Percentiles rank a stretch among this genome's conserved stretches.
Conservation (phyloP, 208 protist genomes). For the Trypanosoma scelopori region DNA sequence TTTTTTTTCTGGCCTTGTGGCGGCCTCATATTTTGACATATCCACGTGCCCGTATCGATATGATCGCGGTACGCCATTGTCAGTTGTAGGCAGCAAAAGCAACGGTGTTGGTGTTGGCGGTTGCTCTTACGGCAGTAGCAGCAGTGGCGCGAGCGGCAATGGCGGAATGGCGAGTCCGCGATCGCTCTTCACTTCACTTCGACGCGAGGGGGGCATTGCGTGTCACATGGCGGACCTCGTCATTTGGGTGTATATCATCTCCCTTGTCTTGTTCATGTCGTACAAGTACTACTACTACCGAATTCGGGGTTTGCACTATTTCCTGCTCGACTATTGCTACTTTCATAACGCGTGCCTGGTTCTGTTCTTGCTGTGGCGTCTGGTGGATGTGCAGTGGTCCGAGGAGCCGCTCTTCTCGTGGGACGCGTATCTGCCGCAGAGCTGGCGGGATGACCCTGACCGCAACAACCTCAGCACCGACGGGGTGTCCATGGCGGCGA, state of each 20-base stretch:
- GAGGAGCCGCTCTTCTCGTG: conserved; percentile 48
- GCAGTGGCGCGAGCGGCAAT: too few relatives aligned
- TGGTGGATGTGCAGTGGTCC: conserved; percentile 58
- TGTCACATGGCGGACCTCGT: conserved; percentile 68
- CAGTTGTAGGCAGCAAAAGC: not conserved
- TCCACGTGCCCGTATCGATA: conserved; percentile 61
- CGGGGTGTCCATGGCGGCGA: not conserved
- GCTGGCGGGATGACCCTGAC: conserved; percentile 7
- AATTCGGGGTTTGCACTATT: conserved; percentile 62
- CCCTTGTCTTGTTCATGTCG: conserved; percentile 48
- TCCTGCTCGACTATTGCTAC: conserved; percentile 77
- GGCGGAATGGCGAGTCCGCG: conserved; percentile 9
- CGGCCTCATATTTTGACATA: conserved; percentile 59
- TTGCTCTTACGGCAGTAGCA: not conserved
- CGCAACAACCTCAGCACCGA: not conserved
- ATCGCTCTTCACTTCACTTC: conserved; percentile 31
- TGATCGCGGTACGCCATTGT: conserved; percentile 25
- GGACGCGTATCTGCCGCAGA: conserved; percentile 30
- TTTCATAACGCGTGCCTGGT: conserved; percentile 63
- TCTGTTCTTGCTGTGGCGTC: conserved; percentile 51
- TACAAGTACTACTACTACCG: conserved; percentile 63
- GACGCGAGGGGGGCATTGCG: conserved; percentile 32
- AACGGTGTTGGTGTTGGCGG: not conserved
- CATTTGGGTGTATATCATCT: conserved; percentile 64
- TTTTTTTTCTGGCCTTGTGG: conserved; percentile 47